Percentiles rank a stretch among this genome's conserved stretches.
phyloP scores from a whole-genome alignment of 768 basidiomycete species.

The Boletus edulis region DNA sequence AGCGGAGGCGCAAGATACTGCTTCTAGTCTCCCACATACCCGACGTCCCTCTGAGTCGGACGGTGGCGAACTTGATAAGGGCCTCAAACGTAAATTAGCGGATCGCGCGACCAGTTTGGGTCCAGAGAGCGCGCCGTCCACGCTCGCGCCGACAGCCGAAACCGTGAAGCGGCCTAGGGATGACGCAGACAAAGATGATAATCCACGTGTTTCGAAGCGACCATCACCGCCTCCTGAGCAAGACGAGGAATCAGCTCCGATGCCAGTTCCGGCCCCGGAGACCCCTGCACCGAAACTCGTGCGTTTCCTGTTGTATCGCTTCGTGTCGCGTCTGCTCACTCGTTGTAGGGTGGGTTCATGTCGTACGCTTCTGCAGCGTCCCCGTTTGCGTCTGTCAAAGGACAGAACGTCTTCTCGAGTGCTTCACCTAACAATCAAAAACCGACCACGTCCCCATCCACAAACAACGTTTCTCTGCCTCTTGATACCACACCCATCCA shows the following conservation, averaged over 20 bases:
- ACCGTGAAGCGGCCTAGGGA: conserved; percentile 60
- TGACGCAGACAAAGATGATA: conserved; percentile 59
- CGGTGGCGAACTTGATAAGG: conserved; percentile 50
- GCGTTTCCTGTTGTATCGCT: conserved; percentile 21
- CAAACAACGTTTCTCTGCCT: conserved; percentile 16
- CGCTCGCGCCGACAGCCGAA: conserved; percentile 29
- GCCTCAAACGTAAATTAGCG: conserved; percentile 65
- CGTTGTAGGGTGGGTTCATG: conserved; percentile 65
- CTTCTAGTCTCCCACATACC: conserved; percentile 23
- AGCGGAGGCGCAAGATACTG: conserved; percentile 28
- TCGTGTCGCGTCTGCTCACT: conserved; percentile 11
- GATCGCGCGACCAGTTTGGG: conserved; percentile 68
- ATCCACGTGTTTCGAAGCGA: conserved; percentile 57
- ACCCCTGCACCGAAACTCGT: conserved; percentile 47
- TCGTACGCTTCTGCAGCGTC: conserved; percentile 74
- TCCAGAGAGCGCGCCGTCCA: conserved; percentile 35
- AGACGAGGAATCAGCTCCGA: conserved; percentile 17
- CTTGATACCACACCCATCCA: conserved; percentile 22
- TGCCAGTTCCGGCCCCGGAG: conserved; percentile 9
- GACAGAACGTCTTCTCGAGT: conserved; percentile 50
- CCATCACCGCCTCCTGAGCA: conserved; percentile 70
- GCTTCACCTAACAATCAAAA: conserved; percentile 26
- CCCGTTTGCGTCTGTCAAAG: conserved; percentile 73
- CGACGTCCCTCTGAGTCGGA: conserved; percentile 45
- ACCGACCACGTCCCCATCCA: conserved; percentile 26